These are phyloP conservation scores for Sarocladiaceae sp. DNA, from an alignment of 2,329 filamentous ascomycete species.

Conservation along the genomic window DNA sequence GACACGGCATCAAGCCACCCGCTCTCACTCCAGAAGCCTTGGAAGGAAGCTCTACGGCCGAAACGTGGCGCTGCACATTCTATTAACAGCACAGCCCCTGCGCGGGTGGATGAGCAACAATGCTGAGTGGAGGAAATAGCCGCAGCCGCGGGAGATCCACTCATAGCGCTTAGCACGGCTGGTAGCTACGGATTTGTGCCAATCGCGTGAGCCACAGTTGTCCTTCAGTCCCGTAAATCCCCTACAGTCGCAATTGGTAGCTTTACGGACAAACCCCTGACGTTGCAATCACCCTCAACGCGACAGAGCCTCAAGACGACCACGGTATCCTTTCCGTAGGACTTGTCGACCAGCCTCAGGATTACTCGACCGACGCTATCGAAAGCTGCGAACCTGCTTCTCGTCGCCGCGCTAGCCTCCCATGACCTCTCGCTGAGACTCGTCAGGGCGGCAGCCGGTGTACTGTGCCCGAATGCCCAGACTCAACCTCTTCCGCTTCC, in stretches of 20 bases:
- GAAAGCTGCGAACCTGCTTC: too few species aligned
- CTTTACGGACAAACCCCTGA: not conserved
- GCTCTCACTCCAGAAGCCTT: not conserved
- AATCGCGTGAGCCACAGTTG: not conserved
- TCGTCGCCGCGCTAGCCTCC: too few species aligned
- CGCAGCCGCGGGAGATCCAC: not conserved
- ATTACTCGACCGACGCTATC: too few species aligned
- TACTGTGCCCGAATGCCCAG: slow-evolving; percentile 27
- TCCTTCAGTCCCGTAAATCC: too few species aligned
- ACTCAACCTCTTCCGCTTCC: slow-evolving; percentile 48
- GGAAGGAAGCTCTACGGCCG: not conserved
- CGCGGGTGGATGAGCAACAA: not conserved
- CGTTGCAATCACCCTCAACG: not conserved
- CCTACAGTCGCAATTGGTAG: too few species aligned
- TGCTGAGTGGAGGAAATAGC: not conserved
- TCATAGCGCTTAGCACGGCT: too few species aligned
- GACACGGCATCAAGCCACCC: not conserved
- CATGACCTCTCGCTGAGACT: slow-evolving; percentile 4
- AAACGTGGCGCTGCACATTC: not conserved
- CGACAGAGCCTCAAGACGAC: not conserved
- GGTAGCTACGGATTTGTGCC: not conserved
- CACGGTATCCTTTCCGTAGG: not conserved
- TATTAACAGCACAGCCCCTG: not conserved
- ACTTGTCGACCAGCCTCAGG: not conserved
- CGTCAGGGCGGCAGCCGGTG: not conserved